A percentile compares a stretch with the other conserved stretches of the same genome.
phyloP scores from a whole-genome alignment of 192 early-diverging fungal species.

The Mortierella antarctica region DNA sequence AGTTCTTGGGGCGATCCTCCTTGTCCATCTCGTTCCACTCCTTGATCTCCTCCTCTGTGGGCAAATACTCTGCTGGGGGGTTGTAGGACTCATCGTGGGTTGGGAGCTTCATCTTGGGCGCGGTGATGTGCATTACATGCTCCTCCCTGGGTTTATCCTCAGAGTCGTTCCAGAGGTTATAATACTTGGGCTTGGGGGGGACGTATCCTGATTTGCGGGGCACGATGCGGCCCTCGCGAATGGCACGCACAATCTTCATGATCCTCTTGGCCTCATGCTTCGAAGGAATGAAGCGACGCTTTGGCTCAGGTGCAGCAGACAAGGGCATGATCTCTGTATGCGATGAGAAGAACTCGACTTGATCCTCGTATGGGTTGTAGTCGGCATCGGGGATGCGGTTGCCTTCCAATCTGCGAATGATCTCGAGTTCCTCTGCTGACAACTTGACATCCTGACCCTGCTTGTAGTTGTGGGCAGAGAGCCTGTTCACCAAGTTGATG shows the following conservation, averaged over 20 bases:
- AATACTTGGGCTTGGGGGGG: conserved; percentile 74
- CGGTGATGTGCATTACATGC: conserved; percentile 83
- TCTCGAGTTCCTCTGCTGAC: conserved; percentile 90
- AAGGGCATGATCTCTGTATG: conserved; percentile 86
- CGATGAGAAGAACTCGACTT: conserved; percentile 96
- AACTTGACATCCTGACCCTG: conserved; percentile 88
- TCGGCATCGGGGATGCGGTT: conserved; percentile 83
- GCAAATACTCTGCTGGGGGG: conserved; percentile 94
- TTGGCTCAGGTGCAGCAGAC: conserved; percentile 91
- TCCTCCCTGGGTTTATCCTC: conserved; percentile 69
- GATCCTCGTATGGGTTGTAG: conserved; percentile 93
- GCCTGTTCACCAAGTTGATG: conserved; percentile 20
- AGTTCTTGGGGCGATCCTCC: conserved; percentile 78
- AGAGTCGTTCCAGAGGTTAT: conserved; percentile 88
- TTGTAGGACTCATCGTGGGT: conserved; percentile 96
- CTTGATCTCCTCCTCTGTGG: conserved; percentile 80
- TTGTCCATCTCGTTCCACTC: conserved; percentile 85
- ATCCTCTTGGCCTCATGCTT: conserved; percentile 94
- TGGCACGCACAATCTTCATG: conserved; percentile 98
- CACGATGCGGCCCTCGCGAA: conserved; percentile 88
- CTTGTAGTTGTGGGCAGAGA: conserved; percentile 84
- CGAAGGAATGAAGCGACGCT: conserved; percentile 94
- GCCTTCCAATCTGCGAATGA: conserved; percentile 89
- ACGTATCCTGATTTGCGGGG: conserved; percentile 63
- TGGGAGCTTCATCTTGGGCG: conserved; percentile 90